Base-by-base conservation (phyloP, 495 filamentous ascomycete genomes). In the Xylaria telfairii region DNA sequence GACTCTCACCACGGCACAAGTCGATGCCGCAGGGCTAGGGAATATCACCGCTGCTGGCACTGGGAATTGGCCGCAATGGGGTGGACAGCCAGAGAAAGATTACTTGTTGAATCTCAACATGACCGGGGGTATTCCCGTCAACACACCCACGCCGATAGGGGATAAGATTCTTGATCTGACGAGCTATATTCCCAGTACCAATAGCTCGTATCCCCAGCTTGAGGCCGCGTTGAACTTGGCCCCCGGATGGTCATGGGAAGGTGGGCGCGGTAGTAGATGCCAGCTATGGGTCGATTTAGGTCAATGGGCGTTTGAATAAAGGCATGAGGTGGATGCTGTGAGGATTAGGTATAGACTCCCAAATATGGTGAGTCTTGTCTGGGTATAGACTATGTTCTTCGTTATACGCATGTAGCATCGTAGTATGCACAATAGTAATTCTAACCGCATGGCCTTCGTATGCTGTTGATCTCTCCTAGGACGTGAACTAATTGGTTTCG, bases 171-270 rank as follows among this genome's bases (percentile, higher is more conserved):
- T 78, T 10, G 59, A 73, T 6, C 59, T 75, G 4, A 75, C 71
- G 32, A 71, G 69, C 42, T 79, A 76, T 62, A 26, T 73, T 26
- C 78, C 74, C 8, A 71, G 71, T 5, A 71, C 69, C n/a, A 41
- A 53, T 32, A 53, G 37, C 0, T 73, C 72, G 15, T 72, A 78
- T 0, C 80, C 81, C 19, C 82, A 83, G 0, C 65, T 88, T 30
- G 70, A 68, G 49, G 84, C 85, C 66, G 68, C 76, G 0, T 87
- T 89, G 68, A 77, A 66, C 0, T 41, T 90, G 65, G 86, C 80
- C n/a, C 77, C 89, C 74, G 87, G 83, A 30, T 81, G 79, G 63
- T 70, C 71, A 24, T 91, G 87, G 87, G 88, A 91, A 73, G 88
- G 83, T 9, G 85, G 85, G 2, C 77, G 88, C 57, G 87, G 88